These are phyloP conservation scores for Coccinonectria pachysandricola DNA, from an alignment of 2,329 filamentous ascomycete species.

Conservation along the genomic window DNA sequence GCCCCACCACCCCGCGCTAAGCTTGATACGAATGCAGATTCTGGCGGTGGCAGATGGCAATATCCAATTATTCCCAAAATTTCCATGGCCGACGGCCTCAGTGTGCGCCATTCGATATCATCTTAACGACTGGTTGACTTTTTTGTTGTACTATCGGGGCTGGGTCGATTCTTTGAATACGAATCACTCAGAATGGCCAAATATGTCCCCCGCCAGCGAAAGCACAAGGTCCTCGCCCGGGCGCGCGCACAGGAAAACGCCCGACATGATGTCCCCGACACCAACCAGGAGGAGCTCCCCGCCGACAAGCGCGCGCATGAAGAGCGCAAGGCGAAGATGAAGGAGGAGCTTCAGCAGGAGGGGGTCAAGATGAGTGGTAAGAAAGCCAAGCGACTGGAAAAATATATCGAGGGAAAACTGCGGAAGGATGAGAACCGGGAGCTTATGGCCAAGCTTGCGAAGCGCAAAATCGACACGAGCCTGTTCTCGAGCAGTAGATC, in stretches of 20 bases:
- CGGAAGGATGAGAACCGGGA: slow-evolving; percentile 86
- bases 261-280: slow-evolving; percentile 28
- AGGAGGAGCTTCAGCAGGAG: slow-evolving; percentile 41
- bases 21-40: slow-evolving; percentile 18
- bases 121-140: slow-evolving; percentile 7
- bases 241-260: slow-evolving; percentile 38
- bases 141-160: slow-evolving; percentile 6
- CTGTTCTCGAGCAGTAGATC: slow-evolving; percentile 68
- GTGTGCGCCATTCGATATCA: slow-evolving; percentile 1
- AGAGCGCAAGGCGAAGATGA: slow-evolving; percentile 44
- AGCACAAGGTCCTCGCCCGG: slow-evolving; percentile 59
- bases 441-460: slow-evolving; percentile 72
- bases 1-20: slow-evolving; percentile 26
- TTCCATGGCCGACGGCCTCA: slow-evolving; percentile 13
- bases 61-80: slow-evolving; percentile 25
- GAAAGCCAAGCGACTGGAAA: slow-evolving; percentile 57
- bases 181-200: slow-evolving; percentile 32
- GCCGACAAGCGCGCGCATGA: slow-evolving; percentile 40
- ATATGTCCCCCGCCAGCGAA: slow-evolving; percentile 55
- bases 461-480: slow-evolving; percentile 70
- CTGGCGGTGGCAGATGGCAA: slow-evolving; percentile 28
- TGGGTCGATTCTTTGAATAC: slow-evolving; percentile 5
- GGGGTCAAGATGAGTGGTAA: slow-evolving; percentile 50
- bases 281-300: slow-evolving; percentile 25
- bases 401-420: slow-evolving; percentile 78